Evolutionary conservation across 2,329 filamentous ascomycete species (phyloP).

Genomic region (Aspergillus sp.): DNA sequence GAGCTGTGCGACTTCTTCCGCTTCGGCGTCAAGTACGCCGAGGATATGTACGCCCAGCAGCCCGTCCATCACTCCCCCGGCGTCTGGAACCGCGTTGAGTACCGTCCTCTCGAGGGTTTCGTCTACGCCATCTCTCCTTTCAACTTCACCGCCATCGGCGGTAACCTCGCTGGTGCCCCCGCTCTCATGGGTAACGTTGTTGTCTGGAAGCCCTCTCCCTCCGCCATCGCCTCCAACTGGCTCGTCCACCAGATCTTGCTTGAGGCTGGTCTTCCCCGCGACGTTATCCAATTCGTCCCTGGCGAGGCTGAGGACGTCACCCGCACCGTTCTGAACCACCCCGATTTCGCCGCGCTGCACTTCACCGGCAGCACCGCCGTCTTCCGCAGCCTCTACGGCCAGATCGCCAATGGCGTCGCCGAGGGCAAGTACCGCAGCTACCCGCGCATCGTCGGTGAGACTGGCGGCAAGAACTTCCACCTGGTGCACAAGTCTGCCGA

Average conservation of each 20-base stretch:
- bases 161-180: constrained; percentile 78
- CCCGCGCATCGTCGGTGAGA: constrained; percentile 85
- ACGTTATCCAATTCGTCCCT: constrained; percentile 91
- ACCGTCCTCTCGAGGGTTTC: constrained; percentile 88
- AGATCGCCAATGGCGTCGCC: constrained; percentile 77
- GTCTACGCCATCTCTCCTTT: constrained; percentile 93
- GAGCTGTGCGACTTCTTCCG: constrained; percentile 90
- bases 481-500: constrained; percentile 75
- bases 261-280: constrained; percentile 82
- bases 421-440: constrained; percentile 81
- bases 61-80: constrained; percentile 78
- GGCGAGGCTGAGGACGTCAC: constrained; percentile 85
- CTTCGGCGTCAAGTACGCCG: constrained; percentile 87
- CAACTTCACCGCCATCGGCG: constrained; percentile 95
- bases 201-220: constrained; percentile 93
- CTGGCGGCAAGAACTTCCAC: constrained; percentile 92
- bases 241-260: constrained; percentile 85
- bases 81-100: constrained; percentile 88
- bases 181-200: constrained; percentile 92
- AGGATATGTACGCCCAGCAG: constrained; percentile 86
- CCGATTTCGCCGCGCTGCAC: constrained; percentile 83
- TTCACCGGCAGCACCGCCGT: constrained; percentile 92
- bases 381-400: constrained; percentile 83
- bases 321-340: constrained; percentile 70
- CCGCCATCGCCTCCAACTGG: constrained; percentile 85